A percentile compares a stretch with the other conserved stretches of the same genome.
Conservation (phyloP, 1,284 basidiomycete genomes). For the Pterulicium gracile region DNA sequence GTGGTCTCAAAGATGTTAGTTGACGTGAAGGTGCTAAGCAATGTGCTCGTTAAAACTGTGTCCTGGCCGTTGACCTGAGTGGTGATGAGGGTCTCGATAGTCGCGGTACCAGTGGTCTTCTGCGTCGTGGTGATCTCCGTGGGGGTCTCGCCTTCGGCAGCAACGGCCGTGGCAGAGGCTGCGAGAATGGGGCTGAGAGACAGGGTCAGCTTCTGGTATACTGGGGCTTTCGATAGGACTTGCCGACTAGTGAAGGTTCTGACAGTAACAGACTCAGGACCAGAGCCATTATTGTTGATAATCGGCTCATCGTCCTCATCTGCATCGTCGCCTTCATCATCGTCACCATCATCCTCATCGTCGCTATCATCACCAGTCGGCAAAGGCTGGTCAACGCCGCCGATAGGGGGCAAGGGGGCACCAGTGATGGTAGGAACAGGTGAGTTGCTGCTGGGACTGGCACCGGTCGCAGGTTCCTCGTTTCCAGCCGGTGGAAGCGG, state of each 20-base stretch:
- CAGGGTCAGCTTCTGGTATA: too few species aligned
- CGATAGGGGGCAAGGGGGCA: too few species aligned
- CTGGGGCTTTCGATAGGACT: too few species aligned
- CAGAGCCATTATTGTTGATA: not conserved
- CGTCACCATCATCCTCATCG: too few species aligned
- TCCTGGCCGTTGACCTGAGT: not conserved
- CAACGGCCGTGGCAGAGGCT: not conserved
- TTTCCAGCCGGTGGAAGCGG: too few species aligned
- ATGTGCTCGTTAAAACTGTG: not conserved
- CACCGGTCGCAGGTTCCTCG: too few species aligned
- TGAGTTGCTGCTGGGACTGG: too few species aligned
- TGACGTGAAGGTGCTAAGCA: not conserved
- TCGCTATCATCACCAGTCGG: too few species aligned
- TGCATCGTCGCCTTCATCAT: not conserved
- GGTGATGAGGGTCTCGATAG: not conserved
- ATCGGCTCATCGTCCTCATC: not conserved
- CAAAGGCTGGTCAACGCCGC: too few species aligned
- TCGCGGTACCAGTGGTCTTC: not conserved
- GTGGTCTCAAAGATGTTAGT: not conserved
- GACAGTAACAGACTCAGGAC: not conserved
- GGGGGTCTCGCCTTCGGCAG: not conserved
- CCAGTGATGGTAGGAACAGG: too few species aligned
- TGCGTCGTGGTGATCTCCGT: not conserved
- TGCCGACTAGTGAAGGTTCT: too few species aligned
- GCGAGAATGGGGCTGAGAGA: not conserved